Conservation (phyloP, 2,329 filamentous ascomycete species). For the Apiospora pterosperma region DNA sequence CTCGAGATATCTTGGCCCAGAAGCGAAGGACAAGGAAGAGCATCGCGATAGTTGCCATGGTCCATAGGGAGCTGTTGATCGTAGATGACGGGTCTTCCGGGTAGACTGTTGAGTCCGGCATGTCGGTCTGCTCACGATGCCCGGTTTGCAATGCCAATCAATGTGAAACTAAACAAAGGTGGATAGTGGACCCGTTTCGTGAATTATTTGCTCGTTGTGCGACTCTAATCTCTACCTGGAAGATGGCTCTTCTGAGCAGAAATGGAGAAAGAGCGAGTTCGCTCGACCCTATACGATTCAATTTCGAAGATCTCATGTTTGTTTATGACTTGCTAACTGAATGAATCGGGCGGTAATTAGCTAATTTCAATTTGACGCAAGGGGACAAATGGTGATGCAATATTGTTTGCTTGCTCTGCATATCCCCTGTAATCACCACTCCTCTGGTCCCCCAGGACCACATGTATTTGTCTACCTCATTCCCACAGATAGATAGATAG, state of each 20-base stretch:
- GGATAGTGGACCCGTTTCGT: too few relatives aligned
- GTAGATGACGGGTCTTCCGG: background rate
- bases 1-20: constrained; percentile 22
- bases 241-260: background rate
- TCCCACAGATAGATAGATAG: too few relatives aligned
- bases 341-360: background rate
- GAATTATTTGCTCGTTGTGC: background rate
- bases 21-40: constrained; percentile 11
- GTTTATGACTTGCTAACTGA: too few relatives aligned
- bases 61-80: constrained; percentile 4
- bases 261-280: background rate
- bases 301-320: too few relatives aligned
- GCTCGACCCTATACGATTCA: too few relatives aligned
- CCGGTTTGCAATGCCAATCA: background rate
- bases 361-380: background rate
- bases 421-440: too few relatives aligned
- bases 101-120: background rate
- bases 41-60: constrained; percentile 10
- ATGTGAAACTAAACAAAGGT: background rate
- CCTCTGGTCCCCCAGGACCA: too few relatives aligned
- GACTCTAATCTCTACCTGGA: background rate
- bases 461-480: too few relatives aligned
- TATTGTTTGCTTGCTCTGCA: background rate
- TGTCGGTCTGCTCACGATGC: background rate
- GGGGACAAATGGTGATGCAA: background rate